Conservation (phyloP, 108 stramenopile species). For the Nitzschia inconspicua region DNA sequence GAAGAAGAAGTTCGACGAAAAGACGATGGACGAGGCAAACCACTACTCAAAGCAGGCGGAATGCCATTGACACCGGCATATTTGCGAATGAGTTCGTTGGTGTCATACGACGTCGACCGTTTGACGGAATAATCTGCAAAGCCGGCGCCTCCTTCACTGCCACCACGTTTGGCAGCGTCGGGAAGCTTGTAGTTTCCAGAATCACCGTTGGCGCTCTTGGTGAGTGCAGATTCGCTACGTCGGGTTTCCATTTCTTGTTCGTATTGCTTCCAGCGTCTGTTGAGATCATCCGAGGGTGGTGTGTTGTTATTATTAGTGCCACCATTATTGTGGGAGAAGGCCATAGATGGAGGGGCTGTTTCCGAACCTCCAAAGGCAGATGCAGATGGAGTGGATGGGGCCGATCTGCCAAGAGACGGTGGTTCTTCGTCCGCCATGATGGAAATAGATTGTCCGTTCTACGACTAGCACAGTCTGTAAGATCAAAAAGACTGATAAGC, state of each 20-base stretch:
- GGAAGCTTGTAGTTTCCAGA: not conserved
- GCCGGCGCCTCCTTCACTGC: not conserved
- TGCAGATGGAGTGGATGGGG: not conserved
- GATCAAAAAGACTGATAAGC: not conserved
- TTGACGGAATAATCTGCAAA: constrained; percentile 13
- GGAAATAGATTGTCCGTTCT: not conserved
- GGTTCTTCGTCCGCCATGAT: constrained; percentile 22
- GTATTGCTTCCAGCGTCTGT: constrained; percentile 25
- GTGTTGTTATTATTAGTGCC: not conserved
- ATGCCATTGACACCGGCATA: constrained; percentile 15
- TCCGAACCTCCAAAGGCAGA: constrained; percentile 1
- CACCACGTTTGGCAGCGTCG: not conserved
- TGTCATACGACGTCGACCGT: constrained; percentile 25
- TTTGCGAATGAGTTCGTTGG: constrained; percentile 27
- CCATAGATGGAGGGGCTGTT: constrained; percentile 3
- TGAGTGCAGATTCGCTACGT: constrained; percentile 1
- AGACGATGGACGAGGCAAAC: not conserved
- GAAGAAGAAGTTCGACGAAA: not conserved
- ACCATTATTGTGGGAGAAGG: not conserved
- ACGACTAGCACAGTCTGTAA: not conserved
- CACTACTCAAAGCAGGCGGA: not conserved
- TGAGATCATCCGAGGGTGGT: constrained; percentile 2
- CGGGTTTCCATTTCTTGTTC: constrained; percentile 2
- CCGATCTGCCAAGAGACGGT: not conserved
- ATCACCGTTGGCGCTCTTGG: not conserved